Evolutionary conservation across 345 rosid species (phyloP).

Genomic region (Pelargonium nanum): DNA sequence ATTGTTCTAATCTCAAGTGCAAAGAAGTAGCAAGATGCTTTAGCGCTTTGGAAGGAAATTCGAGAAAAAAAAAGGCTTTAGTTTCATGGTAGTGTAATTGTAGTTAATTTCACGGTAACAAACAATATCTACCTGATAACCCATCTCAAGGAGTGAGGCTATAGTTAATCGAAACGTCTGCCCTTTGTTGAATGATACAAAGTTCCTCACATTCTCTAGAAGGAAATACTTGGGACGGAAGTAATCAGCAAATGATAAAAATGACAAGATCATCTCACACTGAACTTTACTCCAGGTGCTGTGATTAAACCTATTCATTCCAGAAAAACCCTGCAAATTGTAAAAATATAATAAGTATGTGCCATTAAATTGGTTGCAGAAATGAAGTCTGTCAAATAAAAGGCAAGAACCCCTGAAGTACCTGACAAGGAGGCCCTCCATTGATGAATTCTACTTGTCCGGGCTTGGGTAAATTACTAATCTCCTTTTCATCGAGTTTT

Average conservation of each 20-base stretch:
- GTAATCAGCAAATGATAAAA: conserved; percentile 68
- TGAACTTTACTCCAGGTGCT: conserved; percentile 79
- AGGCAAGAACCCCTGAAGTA: conserved; percentile 4
- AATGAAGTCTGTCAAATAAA: not conserved
- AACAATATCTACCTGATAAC: conserved; percentile 31
- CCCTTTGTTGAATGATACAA: conserved; percentile 72
- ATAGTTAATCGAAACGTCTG: conserved; percentile 75
- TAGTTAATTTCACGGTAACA: too few species aligned
- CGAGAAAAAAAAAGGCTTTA: too few species aligned
- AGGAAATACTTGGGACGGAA: conserved; percentile 84
- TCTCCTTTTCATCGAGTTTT: conserved; percentile 30
- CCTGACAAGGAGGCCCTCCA: conserved; percentile 99
- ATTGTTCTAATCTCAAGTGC: too few species aligned
- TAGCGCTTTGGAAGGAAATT: too few species aligned
- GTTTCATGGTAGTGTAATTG: too few species aligned
- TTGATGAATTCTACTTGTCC: conserved; percentile 88
- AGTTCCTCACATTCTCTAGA: conserved; percentile 76
- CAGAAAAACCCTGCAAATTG: conserved; percentile 75
- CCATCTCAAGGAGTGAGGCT: conserved; percentile 55
- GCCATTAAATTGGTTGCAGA: not conserved
- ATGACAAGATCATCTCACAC: conserved; percentile 50
- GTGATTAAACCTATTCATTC: conserved; percentile 71
- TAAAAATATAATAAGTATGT: not conserved
- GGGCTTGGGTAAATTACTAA: conserved; percentile 27
- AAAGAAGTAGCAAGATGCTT: not conserved